Conservation (phyloP, 257 asterid species). For the Ligustrum vulgare region DNA sequence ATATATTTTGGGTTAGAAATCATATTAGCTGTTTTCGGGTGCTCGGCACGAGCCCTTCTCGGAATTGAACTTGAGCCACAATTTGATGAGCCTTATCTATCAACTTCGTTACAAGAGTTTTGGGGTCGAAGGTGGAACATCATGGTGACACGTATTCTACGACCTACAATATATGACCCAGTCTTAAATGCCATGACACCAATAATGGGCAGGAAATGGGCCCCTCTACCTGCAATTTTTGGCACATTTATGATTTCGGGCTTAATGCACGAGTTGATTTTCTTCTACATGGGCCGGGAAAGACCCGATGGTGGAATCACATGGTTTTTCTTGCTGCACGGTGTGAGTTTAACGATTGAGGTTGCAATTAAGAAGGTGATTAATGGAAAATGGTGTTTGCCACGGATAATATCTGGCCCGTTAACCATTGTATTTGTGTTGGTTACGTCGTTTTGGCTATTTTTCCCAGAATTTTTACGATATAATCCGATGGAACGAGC, state of each 20-base stretch:
- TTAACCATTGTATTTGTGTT: conserved; percentile 26
- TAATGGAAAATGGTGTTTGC: conserved; percentile 23
- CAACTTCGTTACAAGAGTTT: conserved; percentile 43
- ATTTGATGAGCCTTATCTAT: conserved; percentile 39
- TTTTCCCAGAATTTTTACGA: conserved; percentile 35
- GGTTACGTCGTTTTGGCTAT: conserved; percentile 36
- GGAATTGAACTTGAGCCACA: conserved; percentile 48
- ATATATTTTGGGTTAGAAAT: conserved; percentile 34
- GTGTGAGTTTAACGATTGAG: conserved; percentile 35
- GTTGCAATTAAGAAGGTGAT: conserved; percentile 29
- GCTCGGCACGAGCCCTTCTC: conserved; percentile 23
- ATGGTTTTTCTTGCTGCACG: conserved; percentile 40
- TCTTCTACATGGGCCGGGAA: conserved; percentile 39
- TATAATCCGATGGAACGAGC: conserved; percentile 19
- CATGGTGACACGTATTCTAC: conserved; percentile 38
- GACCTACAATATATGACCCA: conserved; percentile 39
- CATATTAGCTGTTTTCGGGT: conserved; percentile 23
- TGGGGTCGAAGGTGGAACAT: conserved; percentile 50
- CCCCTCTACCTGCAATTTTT: conserved; percentile 29
- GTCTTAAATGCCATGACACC: neutral
- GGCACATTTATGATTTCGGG: conserved; percentile 36
- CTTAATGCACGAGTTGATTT: conserved; percentile 39
- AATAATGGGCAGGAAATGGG: conserved; percentile 39
- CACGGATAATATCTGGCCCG: conserved; percentile 22
- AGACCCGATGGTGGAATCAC: conserved; percentile 42